A percentile compares a stretch with the other conserved stretches of the same genome.
These are phyloP conservation scores for Neofusicoccum kwambonambiense DNA, from an alignment of 2,329 filamentous ascomycete genomes.

Conservation along the genomic window DNA sequence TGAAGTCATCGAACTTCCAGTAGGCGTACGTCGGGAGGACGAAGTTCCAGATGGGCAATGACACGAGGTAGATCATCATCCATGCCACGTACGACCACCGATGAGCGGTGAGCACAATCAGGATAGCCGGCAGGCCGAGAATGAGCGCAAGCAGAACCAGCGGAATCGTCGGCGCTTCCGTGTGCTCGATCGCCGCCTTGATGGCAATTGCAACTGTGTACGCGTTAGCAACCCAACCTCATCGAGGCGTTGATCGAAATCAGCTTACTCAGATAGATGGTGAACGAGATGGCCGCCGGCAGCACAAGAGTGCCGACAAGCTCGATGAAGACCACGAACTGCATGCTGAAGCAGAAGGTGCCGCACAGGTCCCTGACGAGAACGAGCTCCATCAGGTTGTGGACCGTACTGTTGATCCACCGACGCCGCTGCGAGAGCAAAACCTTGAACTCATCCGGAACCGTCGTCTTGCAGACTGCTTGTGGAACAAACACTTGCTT, in stretches of 20 bases:
- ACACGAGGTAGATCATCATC: constrained; percentile 95
- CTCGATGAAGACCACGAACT: constrained; percentile 96
- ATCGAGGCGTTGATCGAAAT: background rate
- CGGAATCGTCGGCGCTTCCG: constrained; percentile 76
- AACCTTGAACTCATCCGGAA: constrained; percentile 89
- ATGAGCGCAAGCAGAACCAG: constrained; percentile 86
- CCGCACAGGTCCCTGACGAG: constrained; percentile 94
- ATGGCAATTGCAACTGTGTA: constrained; percentile 78
- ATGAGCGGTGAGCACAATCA: constrained; percentile 92
- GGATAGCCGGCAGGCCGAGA: constrained; percentile 84
- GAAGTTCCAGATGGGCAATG: constrained; percentile 97
- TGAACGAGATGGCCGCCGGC: constrained; percentile 94
- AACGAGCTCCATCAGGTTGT: constrained; percentile 97
- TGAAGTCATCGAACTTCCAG: constrained; percentile 99
- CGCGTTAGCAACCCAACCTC: constrained; percentile 27
- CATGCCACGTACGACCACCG: constrained; percentile 88
- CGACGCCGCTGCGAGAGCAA: constrained; percentile 90
- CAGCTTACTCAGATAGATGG: constrained; percentile 85
- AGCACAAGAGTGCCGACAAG: constrained; percentile 91
- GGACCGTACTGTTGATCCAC: constrained; percentile 99
- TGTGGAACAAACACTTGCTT: constrained; percentile 99
- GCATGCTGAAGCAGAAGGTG: constrained; percentile 99
- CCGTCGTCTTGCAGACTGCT: constrained; percentile 97
- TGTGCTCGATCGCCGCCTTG: constrained; percentile 57
- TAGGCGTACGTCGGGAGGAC: constrained; percentile 90